Base-by-base conservation (phyloP, 169 alveolate genomes). In the Eimeria necatrix region DNA sequence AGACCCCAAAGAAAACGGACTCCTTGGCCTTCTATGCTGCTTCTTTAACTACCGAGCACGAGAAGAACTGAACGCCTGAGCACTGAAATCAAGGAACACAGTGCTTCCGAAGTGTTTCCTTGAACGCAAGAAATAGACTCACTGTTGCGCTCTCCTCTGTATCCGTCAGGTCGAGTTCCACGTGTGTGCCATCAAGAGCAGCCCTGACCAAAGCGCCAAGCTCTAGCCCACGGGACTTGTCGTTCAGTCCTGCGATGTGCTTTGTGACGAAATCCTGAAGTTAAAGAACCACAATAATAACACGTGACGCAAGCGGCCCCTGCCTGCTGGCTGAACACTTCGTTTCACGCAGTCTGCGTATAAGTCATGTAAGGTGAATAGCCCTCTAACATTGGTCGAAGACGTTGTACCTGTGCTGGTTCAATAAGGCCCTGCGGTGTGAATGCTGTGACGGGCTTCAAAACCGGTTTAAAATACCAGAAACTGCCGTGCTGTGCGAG, bases 371-470 rank as follows among this genome's bases (percentile, higher is more conserved):
- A 32, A 32, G 41, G 41, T 32, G 41, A 32, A 32, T 32, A 2
- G 41, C 41, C 41, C 41, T 32, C 41, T 32, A 32, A 32, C 18
- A 46, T 3, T 48, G 86, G 86, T 32, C 20, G 52, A 22, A 20
- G 26, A 52, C 49, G 24, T 10, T 81, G 90, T 76, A 91, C 95
- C 95, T 91, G 91, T 16, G 95, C 95, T 26, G 95, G 76, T n/a
- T 78, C 95, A 59, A 91, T 56, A 8, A 91, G 89, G 49, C 78
- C 95, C 41, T 91, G 95, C 8, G 95, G 95, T 20, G 95, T 91
- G 84, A 91, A 91, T 12, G 95, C 95, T 10, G 95, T 51, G 84
- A 91, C 95, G 46, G 95, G 95, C 52, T 76, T 53, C 84, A 91
- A 59, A 80, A 91, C 90, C 18, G 95, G 90, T 61, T 91, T 91